Evolutionary conservation across 805 yeast species (phyloP), one percentile per base, ranked within the genome.

Genomic region (Nakazawaea anatomiae): DNA sequence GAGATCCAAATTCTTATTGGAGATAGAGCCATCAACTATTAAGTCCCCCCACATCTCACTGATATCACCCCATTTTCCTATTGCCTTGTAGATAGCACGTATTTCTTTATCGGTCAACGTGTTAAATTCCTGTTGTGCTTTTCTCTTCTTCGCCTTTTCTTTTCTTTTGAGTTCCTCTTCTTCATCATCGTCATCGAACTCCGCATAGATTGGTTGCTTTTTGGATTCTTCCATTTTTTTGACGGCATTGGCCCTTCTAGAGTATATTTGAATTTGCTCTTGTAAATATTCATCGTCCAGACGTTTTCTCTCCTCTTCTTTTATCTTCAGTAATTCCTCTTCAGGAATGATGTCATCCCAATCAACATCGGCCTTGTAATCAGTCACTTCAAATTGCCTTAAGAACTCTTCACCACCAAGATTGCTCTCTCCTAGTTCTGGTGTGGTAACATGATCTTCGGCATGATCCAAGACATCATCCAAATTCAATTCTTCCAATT

Each of bases 261-360:
- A 80, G 61, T 82, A 86, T 85, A 94, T 79, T 56, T 89, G 89
- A 57, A 94, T 82, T 67, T 94, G 98, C 59, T 90, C 92, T 61
- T 89, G 83, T 52, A 94, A 76, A 61, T 82, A 91, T 56, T 82
- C 86, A 56, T 92, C 97, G 57, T 94, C 97, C 43, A 84, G 79
- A 47, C 87, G 78, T 64, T 83, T 85, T 74, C 86, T 84, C 64
- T 94, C 99, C 51, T 90, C 96, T 56, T 87, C 96, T 65, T 94
- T 94, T 59, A 94, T 75, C 64, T 87, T 89, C 54, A 82, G 77
- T 56, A 95, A 74, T 66, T 94, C 99, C 43, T 88, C 96, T 57
- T 89, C 91, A 0, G 99, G 99, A 60, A 94, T 94, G 59, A 94
- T 94, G 67, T 94, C 99, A 71, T 94, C 98, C 99, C 99, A 94